Evolutionary conservation across 2,329 filamentous ascomycete species (phyloP).

Genomic region (Colletotrichum sp.): DNA sequence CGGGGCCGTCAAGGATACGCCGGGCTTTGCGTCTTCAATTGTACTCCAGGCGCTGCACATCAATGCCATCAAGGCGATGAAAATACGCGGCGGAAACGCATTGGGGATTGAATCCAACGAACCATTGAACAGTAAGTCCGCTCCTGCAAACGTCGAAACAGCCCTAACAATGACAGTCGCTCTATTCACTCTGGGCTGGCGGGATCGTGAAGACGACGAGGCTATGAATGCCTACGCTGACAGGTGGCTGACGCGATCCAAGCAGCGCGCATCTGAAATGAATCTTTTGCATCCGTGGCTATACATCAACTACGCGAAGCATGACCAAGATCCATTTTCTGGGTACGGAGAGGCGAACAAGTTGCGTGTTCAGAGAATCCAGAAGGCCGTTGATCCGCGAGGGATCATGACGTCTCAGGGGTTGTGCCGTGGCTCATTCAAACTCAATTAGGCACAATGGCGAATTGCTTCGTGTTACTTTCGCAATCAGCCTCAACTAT

Average conservation of each 20-base stretch:
- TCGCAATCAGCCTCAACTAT: fast-evolving
- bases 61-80: neutral
- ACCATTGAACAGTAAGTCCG: neutral
- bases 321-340: slow-evolving; percentile 40
- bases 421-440: neutral
- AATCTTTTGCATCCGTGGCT: slow-evolving; percentile 19
- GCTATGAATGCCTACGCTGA: neutral
- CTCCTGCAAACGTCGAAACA: fast-evolving
- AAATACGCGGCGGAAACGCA: neutral
- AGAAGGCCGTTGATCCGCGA: neutral
- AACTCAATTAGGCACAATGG: neutral
- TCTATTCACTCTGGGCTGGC: neutral
- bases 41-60: neutral
- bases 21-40: neutral
- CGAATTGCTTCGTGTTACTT: fast-evolving
- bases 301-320: slow-evolving; percentile 50
- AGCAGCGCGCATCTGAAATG: slow-evolving; percentile 18
- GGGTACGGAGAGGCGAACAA: slow-evolving; percentile 42
- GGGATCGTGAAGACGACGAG: neutral
- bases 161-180: neutral
- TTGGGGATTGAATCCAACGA: neutral
- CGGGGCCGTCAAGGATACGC: neutral
- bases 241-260: neutral
- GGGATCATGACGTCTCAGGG: neutral
- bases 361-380: neutral